Evolutionary conservation across 2,329 filamentous ascomycete genomes (phyloP).

Genomic region (Sclerotinia spermophila): DNA sequence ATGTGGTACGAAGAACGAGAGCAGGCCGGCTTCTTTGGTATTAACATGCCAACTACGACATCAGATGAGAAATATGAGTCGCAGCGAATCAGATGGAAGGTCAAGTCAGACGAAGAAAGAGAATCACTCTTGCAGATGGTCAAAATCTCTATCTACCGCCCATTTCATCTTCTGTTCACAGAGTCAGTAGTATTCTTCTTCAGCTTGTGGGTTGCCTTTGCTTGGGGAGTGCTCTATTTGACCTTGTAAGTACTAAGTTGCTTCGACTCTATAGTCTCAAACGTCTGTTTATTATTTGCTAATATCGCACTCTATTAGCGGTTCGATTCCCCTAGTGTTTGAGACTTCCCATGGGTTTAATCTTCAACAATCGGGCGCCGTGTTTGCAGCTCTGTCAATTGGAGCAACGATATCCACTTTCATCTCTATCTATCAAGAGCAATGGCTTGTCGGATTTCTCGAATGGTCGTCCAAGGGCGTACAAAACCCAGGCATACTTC

Average conservation of each 20-base stretch:
- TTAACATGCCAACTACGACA: constrained; percentile 43
- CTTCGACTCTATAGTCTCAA: not conserved
- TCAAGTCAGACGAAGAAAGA: constrained; percentile 73
- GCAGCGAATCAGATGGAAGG: constrained; percentile 71
- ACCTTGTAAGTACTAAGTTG: constrained; percentile 51
- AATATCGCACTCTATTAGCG: constrained; percentile 31
- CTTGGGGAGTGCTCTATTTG: constrained; percentile 84
- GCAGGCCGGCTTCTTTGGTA: constrained; percentile 46
- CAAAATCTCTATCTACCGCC: constrained; percentile 67
- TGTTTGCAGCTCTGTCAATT: constrained; percentile 70
- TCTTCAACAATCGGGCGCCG: constrained; percentile 61
- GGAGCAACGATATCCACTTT: constrained; percentile 63
- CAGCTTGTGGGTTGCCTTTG: constrained; percentile 84
- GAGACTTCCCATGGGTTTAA: constrained; percentile 63
- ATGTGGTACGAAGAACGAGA: constrained; percentile 75
- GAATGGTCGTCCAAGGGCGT: constrained; percentile 30
- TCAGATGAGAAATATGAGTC: constrained; percentile 32
- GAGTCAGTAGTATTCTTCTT: constrained; percentile 83
- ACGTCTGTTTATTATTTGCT: not conserved
- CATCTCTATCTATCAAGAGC: constrained; percentile 69
- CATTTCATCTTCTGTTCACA: constrained; percentile 72
- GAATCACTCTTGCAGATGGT: constrained; percentile 67
- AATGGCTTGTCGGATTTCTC: constrained; percentile 51
- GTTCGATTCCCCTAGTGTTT: constrained; percentile 77
- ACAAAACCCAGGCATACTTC: constrained; percentile 22